phyloP scores from a whole-genome alignment of 2,329 filamentous ascomycete genomes.

The Aspergillus sojae region DNA sequence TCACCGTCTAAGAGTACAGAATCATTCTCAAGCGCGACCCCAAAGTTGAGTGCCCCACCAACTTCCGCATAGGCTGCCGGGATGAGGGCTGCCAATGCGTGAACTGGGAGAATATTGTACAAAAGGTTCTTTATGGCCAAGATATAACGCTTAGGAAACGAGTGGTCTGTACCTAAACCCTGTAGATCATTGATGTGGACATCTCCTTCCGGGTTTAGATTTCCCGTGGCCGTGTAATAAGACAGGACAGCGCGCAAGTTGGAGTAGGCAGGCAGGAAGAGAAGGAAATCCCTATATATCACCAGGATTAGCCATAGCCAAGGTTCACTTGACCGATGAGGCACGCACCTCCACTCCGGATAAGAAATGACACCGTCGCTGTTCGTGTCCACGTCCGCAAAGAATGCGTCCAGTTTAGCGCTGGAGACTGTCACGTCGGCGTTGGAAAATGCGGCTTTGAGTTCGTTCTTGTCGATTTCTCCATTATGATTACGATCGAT shows the following conservation, averaged over 20 bases:
- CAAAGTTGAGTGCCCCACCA: conserved; percentile 27
- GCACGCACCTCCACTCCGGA: conserved; percentile 89
- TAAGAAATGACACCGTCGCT: conserved; percentile 85
- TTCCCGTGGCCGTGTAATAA: conserved; percentile 88
- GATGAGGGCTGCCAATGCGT: conserved; percentile 34
- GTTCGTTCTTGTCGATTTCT: conserved; percentile 81
- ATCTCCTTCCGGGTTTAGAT: conserved; percentile 90
- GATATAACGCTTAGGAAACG: conserved; percentile 42
- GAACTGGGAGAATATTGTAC: conserved; percentile 39
- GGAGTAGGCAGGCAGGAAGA: conserved; percentile 75
- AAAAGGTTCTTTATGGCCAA: conserved; percentile 37
- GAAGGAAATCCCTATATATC: conserved; percentile 75
- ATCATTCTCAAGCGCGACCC: conserved; percentile 32
- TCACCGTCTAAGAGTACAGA: conserved; percentile 36
- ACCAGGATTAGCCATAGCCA: conserved; percentile 13
- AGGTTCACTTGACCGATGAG: conserved; percentile 9
- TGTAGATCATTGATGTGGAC: conserved; percentile 90
- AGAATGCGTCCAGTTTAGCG: conserved; percentile 80
- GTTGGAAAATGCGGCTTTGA: conserved; percentile 74
- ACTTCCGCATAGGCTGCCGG: conserved; percentile 38
- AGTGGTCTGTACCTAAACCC: conserved; percentile 77
- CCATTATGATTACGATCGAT: conserved; percentile 88
- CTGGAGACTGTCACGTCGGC: conserved; percentile 79
- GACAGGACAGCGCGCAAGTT: conserved; percentile 81
- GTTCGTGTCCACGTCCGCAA: conserved; percentile 85